Evolutionary conservation across 23 red algal species (phyloP).

Genomic region (Agarophyton chilense): DNA sequence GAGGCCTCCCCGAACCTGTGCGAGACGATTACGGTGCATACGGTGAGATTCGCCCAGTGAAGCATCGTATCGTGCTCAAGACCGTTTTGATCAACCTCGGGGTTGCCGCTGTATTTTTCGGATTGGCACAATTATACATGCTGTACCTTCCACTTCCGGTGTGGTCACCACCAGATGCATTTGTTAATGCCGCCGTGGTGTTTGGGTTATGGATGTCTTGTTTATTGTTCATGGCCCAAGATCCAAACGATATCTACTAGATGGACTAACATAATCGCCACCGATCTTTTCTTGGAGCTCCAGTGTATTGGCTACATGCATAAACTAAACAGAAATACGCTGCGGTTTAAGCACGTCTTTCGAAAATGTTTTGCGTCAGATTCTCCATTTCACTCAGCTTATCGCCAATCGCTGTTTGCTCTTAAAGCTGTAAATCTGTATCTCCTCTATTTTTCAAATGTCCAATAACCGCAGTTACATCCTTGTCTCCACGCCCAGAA

Average conservation of each 20-base stretch:
- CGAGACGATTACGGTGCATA: conserved; percentile 85
- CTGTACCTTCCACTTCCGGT: conserved; percentile 69
- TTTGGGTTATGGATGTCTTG: conserved; percentile 86
- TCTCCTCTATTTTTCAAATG: conserved; percentile 69
- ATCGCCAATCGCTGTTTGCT: not conserved
- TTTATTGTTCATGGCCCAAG: conserved; percentile 82
- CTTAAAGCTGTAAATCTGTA: conserved; percentile 35
- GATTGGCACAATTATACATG: conserved; percentile 73
- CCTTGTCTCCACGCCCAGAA: conserved; percentile 95
- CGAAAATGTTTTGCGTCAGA: too few relatives aligned
- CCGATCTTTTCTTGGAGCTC: not conserved
- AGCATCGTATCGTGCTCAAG: conserved; percentile 84
- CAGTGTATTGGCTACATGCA: conserved; percentile 3
- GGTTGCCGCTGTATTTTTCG: conserved; percentile 79
- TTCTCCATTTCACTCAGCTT: too few relatives aligned
- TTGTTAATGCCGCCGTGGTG: conserved; percentile 70
- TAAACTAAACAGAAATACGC: conserved; percentile 19
- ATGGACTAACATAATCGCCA: conserved; percentile 6
- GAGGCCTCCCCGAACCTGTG: conserved; percentile 85
- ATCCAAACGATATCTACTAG: conserved; percentile 78
- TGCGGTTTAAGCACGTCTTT: not conserved
- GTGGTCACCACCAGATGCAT: conserved; percentile 76
- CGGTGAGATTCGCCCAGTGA: conserved; percentile 90
- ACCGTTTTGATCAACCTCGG: conserved; percentile 79
- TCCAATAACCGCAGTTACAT: conserved; percentile 82